A percentile compares a stretch with the other conserved stretches of the same genome.
Evolutionary conservation across 2,329 filamentous ascomycete species (phyloP).

Genomic region (Alternaria sp.): DNA sequence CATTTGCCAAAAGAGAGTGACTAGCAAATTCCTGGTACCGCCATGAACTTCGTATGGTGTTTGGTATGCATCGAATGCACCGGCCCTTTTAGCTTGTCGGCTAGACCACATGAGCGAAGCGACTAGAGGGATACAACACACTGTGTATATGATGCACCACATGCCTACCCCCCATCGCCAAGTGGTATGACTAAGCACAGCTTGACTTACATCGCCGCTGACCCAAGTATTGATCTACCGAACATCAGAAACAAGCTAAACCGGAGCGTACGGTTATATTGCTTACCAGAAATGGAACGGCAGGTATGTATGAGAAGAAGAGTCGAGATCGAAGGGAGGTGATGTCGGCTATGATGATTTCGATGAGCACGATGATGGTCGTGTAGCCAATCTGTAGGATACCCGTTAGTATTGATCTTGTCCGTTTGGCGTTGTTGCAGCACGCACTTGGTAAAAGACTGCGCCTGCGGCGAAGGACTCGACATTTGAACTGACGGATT

Average conservation of each 20-base stretch:
- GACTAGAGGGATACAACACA: slow-evolving; percentile 63
- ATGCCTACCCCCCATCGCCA: slow-evolving; percentile 70
- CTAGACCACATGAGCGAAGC: slow-evolving; percentile 59
- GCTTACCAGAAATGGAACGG: slow-evolving; percentile 20
- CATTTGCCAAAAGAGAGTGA: slow-evolving; percentile 63
- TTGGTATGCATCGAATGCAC: slow-evolving; percentile 55
- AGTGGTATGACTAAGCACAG: slow-evolving; percentile 57
- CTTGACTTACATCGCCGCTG: slow-evolving; percentile 62
- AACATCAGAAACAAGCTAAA: not conserved
- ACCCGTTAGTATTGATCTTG: not conserved
- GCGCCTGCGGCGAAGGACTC: slow-evolving; percentile 60
- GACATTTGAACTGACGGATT: slow-evolving; percentile 59
- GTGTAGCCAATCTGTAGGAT: slow-evolving; percentile 60
- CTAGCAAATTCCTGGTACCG: slow-evolving; percentile 36
- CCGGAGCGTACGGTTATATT: not conserved
- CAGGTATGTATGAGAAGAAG: slow-evolving; percentile 66
- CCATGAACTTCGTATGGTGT: slow-evolving; percentile 55
- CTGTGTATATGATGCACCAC: slow-evolving; percentile 66
- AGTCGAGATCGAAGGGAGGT: slow-evolving; percentile 68
- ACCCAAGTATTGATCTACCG: slow-evolving; percentile 65
- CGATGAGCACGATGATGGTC: slow-evolving; percentile 65
- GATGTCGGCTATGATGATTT: slow-evolving; percentile 69
- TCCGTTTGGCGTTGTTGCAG: not conserved
- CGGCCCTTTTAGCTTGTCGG: slow-evolving; percentile 57
- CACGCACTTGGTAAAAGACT: slow-evolving; percentile 3